Conservation (phyloP, 1,284 basidiomycete species). For the Fomitopsis betulina region DNA sequence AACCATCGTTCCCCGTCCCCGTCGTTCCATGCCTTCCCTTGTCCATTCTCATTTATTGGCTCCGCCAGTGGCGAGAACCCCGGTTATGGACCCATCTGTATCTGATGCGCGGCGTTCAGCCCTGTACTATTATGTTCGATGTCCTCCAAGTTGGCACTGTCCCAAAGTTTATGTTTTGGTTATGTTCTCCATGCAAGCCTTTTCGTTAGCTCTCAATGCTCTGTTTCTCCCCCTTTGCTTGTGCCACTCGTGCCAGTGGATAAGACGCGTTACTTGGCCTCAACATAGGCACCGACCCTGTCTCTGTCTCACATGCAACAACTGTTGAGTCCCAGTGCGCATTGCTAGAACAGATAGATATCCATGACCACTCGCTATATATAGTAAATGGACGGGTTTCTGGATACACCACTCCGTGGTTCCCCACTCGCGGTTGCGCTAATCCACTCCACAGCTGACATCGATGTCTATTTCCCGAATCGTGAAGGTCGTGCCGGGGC, state of each 20-base stretch:
- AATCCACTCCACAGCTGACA: neutral
- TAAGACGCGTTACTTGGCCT: too few relatives aligned
- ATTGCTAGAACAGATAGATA: too few relatives aligned
- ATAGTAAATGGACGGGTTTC: too few relatives aligned
- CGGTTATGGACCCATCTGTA: constrained; percentile 3
- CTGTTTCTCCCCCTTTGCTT: too few relatives aligned
- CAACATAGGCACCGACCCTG: too few relatives aligned
- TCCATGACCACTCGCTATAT: too few relatives aligned
- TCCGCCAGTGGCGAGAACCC: constrained; percentile 1
- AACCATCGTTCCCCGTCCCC: constrained; percentile 1
- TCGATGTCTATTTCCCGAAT: constrained; percentile 25
- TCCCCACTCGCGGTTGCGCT: too few relatives aligned
- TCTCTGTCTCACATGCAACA: too few relatives aligned
- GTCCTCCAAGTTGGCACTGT: constrained; percentile 2
- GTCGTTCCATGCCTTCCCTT: neutral
- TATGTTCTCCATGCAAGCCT: constrained; percentile 6
- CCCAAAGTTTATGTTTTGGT: constrained; percentile 5
- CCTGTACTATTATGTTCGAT: constrained; percentile 7
- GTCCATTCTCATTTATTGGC: constrained; percentile 3
- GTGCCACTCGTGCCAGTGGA: too few relatives aligned
- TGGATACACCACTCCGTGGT: too few relatives aligned
- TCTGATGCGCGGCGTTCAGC: neutral
- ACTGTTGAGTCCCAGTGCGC: too few relatives aligned
- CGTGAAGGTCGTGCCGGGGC: constrained; percentile 37
- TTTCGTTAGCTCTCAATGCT: neutral